Evolutionary conservation across 78 protist species (phyloP).

Genomic region (Anaeramoeba ignava): DNA sequence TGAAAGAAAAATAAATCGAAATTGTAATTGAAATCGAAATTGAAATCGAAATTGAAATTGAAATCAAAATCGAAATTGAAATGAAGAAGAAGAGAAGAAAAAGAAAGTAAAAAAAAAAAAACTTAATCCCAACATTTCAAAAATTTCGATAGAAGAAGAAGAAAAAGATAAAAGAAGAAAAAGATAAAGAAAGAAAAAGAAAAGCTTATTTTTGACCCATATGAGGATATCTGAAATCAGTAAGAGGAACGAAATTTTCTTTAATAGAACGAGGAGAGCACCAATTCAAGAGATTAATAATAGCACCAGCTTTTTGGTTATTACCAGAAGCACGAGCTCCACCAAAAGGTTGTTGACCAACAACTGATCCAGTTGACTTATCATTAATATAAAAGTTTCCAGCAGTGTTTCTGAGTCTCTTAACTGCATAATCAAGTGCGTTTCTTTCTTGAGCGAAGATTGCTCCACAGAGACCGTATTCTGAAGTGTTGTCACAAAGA

Average conservation of each 20-base stretch:
- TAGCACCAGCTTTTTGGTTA: constrained; percentile 85
- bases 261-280: constrained; percentile 60
- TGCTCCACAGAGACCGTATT: constrained; percentile 74
- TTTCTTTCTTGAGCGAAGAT: constrained; percentile 29
- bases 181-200: no score
- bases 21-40: no score
- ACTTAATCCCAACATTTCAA: no score
- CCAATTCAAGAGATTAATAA: constrained; percentile 50
- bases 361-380: constrained; percentile 87
- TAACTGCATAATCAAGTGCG: constrained; percentile 8
- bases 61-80: no score
- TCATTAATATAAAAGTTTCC: constrained; percentile 90
- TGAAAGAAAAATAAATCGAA: no score
- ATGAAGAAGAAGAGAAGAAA: no score
- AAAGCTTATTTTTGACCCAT: no score
- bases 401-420: constrained; percentile 41
- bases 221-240: neutral
- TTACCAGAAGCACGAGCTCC: constrained; percentile 60
- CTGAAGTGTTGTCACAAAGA: constrained; percentile 43
- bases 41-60: no score
- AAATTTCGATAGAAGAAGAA: no score
- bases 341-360: constrained; percentile 73
- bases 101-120: no score
- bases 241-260: constrained; percentile 43
- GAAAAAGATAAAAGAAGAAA: no score